phyloP scores from a whole-genome alignment of 495 filamentous ascomycete genomes.

The Penicillium ochrochloron region DNA sequence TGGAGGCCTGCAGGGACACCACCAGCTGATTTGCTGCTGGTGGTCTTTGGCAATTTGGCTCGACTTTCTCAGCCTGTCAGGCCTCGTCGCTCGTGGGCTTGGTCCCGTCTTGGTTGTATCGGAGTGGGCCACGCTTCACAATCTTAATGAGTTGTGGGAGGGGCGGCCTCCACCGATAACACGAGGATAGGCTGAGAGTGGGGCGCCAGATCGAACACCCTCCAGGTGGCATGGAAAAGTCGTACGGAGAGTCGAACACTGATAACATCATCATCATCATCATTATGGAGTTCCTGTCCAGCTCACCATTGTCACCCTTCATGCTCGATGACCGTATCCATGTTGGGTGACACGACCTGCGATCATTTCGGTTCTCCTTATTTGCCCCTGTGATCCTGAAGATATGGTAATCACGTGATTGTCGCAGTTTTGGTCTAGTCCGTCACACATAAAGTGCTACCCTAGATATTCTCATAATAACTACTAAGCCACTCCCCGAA shows the following conservation, averaged over 20 bases:
- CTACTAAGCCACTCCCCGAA: no score
- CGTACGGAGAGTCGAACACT: neutral
- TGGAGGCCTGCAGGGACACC: constrained; percentile 21
- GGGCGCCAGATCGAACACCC: constrained; percentile 5
- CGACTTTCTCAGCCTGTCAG: constrained; percentile 1
- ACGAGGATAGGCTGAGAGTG: constrained; percentile 1
- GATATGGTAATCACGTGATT: neutral
- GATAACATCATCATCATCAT: neutral
- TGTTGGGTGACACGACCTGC: neutral
- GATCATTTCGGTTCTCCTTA: neutral
- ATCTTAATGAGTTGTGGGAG: constrained; percentile 3
- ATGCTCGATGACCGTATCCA: neutral
- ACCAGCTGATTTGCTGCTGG: constrained; percentile 1
- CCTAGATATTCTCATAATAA: no score
- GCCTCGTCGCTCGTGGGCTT: neutral
- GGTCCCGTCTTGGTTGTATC: neutral
- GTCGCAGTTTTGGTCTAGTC: constrained; percentile 5
- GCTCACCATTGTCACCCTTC: neutral
- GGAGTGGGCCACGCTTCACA: constrained; percentile 10
- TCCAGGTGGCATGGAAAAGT: neutral
- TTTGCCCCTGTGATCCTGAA: neutral
- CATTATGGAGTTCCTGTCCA: neutral
- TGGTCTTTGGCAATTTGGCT: neutral
- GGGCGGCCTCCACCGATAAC: constrained; percentile 3
- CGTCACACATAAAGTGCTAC: constrained; percentile 26